These are phyloP conservation scores for Rhizopogon parksii DNA, from an alignment of 1,284 basidiomycete species.

Conservation along the genomic window DNA sequence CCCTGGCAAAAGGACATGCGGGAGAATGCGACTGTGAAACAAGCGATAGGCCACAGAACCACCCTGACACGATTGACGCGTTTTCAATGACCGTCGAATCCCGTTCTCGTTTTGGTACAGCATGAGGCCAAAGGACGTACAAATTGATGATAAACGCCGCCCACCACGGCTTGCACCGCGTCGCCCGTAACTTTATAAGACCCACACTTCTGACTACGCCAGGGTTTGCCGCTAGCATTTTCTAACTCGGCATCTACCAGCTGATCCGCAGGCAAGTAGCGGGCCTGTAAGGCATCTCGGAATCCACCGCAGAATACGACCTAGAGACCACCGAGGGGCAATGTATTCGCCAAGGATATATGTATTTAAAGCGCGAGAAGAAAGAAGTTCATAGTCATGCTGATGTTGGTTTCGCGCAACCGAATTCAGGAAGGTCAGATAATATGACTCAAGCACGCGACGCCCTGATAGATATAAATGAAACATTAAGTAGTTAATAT, in stretches of 20 bases:
- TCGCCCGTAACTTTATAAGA: constrained; percentile 72
- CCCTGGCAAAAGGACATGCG: constrained; percentile 25
- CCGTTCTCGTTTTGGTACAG: constrained; percentile 4
- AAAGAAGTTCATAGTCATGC: constrained; percentile 50
- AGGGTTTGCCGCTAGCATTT: constrained; percentile 17
- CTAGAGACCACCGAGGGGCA: constrained; percentile 62
- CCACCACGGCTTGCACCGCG: constrained; percentile 64
- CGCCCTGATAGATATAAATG: constrained; percentile 44
- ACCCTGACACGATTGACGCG: constrained; percentile 17
- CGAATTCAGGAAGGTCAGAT: constrained; percentile 60
- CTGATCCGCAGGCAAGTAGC: constrained; percentile 3
- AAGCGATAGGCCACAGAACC: constrained; percentile 27
- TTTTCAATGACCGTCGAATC: not conserved
- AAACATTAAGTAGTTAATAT: constrained; percentile 5
- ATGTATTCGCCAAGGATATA: constrained; percentile 67
- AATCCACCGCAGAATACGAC: constrained; percentile 61
- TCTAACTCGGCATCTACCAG: constrained; percentile 20
- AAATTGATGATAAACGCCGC: constrained; percentile 70
- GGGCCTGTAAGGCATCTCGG: constrained; percentile 30
- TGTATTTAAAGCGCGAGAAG: constrained; percentile 52
- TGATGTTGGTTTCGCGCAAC: constrained; percentile 38
- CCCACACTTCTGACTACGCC: constrained; percentile 45
- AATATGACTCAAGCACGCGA: constrained; percentile 64
- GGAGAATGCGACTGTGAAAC: constrained; percentile 31
- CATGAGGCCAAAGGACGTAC: constrained; percentile 38